Evolutionary conservation across 257 asterid species (phyloP).

Genomic region (Rehmannia glutinosa): DNA sequence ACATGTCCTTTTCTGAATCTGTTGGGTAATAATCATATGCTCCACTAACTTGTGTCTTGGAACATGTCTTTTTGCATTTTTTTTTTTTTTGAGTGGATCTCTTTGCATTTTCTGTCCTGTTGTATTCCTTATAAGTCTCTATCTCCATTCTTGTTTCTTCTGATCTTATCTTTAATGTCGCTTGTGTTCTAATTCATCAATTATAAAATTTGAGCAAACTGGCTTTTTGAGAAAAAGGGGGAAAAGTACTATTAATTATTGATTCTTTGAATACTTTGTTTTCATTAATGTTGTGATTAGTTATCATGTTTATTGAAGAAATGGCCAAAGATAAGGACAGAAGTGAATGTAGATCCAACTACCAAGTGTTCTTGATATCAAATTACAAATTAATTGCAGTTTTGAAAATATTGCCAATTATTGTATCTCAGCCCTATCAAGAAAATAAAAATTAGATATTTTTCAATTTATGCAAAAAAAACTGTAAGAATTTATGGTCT

Average conservation of each 20-base stretch:
- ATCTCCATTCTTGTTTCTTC: background rate
- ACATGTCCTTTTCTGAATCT: constrained; percentile 1
- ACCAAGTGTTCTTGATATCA: too few species aligned
- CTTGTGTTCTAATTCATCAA: constrained; percentile 3
- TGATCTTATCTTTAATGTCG: background rate
- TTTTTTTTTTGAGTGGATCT: too few species aligned
- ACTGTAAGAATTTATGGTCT: too few species aligned
- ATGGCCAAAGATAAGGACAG: constrained; percentile 16
- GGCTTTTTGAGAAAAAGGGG: background rate
- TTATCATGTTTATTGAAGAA: constrained; percentile 14
- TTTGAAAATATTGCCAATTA: constrained; percentile 20
- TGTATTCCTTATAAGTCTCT: constrained; percentile 1
- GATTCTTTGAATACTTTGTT: background rate
- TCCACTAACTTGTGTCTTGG: constrained; percentile 16
- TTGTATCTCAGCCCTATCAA: background rate
- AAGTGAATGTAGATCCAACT: too few species aligned
- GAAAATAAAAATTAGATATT: too few species aligned
- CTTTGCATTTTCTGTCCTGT: constrained; percentile 28
- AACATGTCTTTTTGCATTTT: constrained; percentile 5
- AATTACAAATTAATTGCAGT: background rate
- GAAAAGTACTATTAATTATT: background rate
- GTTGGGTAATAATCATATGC: constrained; percentile 20
- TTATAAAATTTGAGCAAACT: background rate
- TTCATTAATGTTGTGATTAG: too few species aligned
- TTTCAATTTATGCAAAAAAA: too few species aligned